Evolutionary conservation across 805 yeast species (phyloP), one percentile per base, ranked within the genome.

Genomic region (Metschnikowia amazonensis): DNA sequence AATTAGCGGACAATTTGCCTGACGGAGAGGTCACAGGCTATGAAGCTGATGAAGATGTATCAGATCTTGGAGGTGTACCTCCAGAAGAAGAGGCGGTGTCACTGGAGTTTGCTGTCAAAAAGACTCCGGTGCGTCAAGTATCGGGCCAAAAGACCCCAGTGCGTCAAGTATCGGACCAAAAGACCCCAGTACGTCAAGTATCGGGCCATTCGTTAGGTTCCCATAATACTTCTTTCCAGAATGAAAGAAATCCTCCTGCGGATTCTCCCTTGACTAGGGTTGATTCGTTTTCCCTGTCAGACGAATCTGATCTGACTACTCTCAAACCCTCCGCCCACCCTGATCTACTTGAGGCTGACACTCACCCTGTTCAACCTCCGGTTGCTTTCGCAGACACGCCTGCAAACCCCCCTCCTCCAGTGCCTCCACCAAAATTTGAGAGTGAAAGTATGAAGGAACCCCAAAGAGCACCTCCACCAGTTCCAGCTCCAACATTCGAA

Each of bases 41-140:
- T 56, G 88, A 84, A 45, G 88, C 88, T 0, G 89, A 84, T 57
- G 86, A 79, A 39, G 75, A 71, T 42, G 51, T 64, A 10, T 67
- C 72, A 13, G 74, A 66, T 48, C 58, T 57, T 16, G 53, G 55
- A 5, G 45, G 36, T 2, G 35, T 45, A 28, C 24, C 40, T 5
- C 41, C 21, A 32, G 21, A 41, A 33, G 18, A 46, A 35, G 41
- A 37, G 14, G 18, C 23, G 13, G 23, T 10, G 9, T 16, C 28
- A 10, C 10, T 18, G 5, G 29, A 35, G 13, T 4, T 24, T 10
- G 18, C 9, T 4, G 17, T 5, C 9, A 23, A 35, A 11, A 9
- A 21, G n/a, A 6, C 28, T n/a, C 16, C n/a, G 10, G 29, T 7
- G 5, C 14, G 14, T 9, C n/a, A 25, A 10, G 11, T 13, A 24